Conservation (phyloP, 2,329 filamentous ascomycete species). For the Fusarium transvaalense region DNA sequence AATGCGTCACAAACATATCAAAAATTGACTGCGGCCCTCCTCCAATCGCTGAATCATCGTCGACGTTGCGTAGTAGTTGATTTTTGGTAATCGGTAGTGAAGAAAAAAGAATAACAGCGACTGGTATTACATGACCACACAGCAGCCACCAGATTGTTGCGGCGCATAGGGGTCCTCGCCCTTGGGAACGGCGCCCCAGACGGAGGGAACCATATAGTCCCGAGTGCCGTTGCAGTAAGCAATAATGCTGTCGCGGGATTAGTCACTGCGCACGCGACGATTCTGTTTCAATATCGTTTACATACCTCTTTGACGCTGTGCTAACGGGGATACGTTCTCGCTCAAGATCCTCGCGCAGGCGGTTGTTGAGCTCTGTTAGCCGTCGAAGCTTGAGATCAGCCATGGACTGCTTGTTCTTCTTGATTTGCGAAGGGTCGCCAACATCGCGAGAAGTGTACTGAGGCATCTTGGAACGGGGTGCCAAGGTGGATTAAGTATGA, state of each 20-base stretch:
- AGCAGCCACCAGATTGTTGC: constrained; percentile 93
- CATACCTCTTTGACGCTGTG: constrained; percentile 88
- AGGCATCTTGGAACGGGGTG: constrained; percentile 64
- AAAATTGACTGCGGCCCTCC: constrained; percentile 47
- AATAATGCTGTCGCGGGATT: constrained; percentile 77
- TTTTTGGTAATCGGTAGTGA: constrained; percentile 47
- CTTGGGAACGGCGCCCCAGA: constrained; percentile 95
- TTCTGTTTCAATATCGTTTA: background rate
- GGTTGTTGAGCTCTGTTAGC: constrained; percentile 95
- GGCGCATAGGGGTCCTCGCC: constrained; percentile 98
- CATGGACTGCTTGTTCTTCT: constrained; percentile 99
- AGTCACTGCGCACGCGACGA: constrained; percentile 18
- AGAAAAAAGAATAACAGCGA: constrained; percentile 40
- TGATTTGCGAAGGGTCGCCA: constrained; percentile 75
- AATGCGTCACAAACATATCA: constrained; percentile 47
- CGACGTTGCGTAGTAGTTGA: constrained; percentile 48
- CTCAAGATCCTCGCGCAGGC: constrained; percentile 94
- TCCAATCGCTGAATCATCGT: constrained; percentile 51
- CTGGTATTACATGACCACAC: constrained; percentile 84
- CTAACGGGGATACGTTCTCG: constrained; percentile 95
- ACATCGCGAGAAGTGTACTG: constrained; percentile 76
- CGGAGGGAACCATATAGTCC: constrained; percentile 98
- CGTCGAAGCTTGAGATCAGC: constrained; percentile 96
- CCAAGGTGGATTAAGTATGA: constrained; percentile 28
- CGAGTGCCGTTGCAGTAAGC: constrained; percentile 98